Evolutionary conservation across 192 early-diverging fungal genomes (phyloP), one percentile per base, ranked within the genome.

Genomic region (Coemansia sp.): DNA sequence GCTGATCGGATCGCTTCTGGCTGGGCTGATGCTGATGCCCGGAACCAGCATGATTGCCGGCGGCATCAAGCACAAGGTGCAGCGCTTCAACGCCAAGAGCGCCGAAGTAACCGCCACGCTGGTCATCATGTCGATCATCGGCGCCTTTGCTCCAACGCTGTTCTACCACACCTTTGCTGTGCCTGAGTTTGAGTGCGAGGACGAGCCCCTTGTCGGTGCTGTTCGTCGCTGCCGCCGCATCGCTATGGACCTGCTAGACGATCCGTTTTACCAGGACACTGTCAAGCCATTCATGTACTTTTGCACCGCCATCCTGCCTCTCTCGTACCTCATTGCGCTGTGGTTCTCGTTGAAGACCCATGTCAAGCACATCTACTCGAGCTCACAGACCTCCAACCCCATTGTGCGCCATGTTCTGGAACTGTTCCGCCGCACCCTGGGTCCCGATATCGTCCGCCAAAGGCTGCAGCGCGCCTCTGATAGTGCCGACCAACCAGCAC

Each of bases 41-140:
- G 97, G 97, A 23, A 77, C 91, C 38, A 91, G 89, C 67, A 98
- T 98, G 97, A 85, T 97, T 45, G 88, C 89, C 45, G 94, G 94
- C 20, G 94, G 92, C 20, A 69, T 95, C 28, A 94, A 89, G 68
- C 81, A 88, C 62, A 94, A 95, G 77, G 92, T 96, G 67, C 94
- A 96, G 79, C 84, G 83, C 34, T 98, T 98, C 79, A 97, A 98
- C 70, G 90, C 88, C 48, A 96, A 95, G 70, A 88, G 89, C 57
- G 94, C 97, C 47, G 92, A 91, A 58, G 95, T 98, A n/a, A 95
- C 97, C 6, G 86, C 89, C 33, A 97, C 97, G 1, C 87, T 98
- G 86, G 84, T 98, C 11, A 93, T 97, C 68, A 91, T 96, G 88
- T 88, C 91, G 0, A 86, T 97, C 31, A 90, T 97, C 68, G 95